Evolutionary conservation across 306 rosid species (phyloP).

Genomic region (Dalbergia oliveri): DNA sequence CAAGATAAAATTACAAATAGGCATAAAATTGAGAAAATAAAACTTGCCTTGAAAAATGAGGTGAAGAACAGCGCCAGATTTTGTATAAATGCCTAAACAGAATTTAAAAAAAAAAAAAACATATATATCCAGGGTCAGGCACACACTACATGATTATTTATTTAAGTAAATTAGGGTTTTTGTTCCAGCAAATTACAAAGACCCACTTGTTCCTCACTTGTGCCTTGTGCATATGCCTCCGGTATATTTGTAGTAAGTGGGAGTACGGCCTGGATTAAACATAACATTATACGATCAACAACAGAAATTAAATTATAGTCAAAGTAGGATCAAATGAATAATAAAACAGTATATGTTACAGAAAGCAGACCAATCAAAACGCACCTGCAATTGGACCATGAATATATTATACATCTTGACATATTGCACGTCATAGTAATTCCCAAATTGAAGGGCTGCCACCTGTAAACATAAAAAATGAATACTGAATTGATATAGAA

Average conservation of each 20-base stretch:
- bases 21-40: slow-evolving; percentile 20
- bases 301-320: neutral
- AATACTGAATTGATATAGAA: neutral
- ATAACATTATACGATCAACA: slow-evolving; percentile 19
- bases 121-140: neutral
- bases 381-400: slow-evolving; percentile 92
- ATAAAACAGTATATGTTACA: slow-evolving; percentile 6
- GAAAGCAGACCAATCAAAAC: slow-evolving; percentile 25
- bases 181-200: slow-evolving; percentile 5
- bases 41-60: slow-evolving; percentile 80
- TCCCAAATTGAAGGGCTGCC: slow-evolving; percentile 87
- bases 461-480: slow-evolving; percentile 64
- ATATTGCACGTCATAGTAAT: slow-evolving; percentile 78
- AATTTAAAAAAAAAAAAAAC: neutral
- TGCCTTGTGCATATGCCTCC: slow-evolving; percentile 88
- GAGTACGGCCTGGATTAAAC: slow-evolving; percentile 67
- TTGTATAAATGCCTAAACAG: slow-evolving; percentile 85
- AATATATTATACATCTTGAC: slow-evolving; percentile 89
- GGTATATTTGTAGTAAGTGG: slow-evolving; percentile 86
- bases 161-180: neutral
- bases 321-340: slow-evolving; percentile 5
- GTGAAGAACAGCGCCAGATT: slow-evolving; percentile 95
- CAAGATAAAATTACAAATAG: neutral
- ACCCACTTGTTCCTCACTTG: slow-evolving; percentile 87
- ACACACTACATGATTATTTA: slow-evolving; percentile 6